Base-by-base conservation (phyloP, 768 basidiomycete species). In the Rhodosporidiobolus sp. region DNA sequence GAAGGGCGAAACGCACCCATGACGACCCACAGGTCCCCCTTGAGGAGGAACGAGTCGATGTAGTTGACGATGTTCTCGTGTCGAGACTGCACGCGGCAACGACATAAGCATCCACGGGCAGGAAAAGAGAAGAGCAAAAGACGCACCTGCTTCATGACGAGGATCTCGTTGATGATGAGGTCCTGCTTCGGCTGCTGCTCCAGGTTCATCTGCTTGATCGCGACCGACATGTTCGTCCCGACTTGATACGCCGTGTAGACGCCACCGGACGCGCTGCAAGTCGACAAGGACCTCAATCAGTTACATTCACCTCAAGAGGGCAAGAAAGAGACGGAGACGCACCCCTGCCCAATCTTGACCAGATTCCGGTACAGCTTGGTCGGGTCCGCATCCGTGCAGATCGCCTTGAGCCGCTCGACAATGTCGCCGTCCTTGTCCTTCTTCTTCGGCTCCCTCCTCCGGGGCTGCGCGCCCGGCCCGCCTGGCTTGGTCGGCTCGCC, bases 181-280 rank as follows among this genome's bases (percentile, higher is more conserved):
- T 98, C 95, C 82, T 98, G 97, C 86, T 98, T 98, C 53, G 96
- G 96, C 79, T 98, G 96, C 83, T 98, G 96, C 82, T 98, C 94
- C 43, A 99, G 86, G 84, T 99, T 96, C 96, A 98, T 99, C 82
- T 98, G 95, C 82, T 99, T 99, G 86, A 99, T 99, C 53, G 96
- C 96, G 46, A 98, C 96, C 19, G 88, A 90, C 45, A 91, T 78
- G 81, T 96, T 95, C 43, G 91, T 93, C 53, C 94, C 94, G 73
- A 95, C 90, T 83, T 98, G 94, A 80, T 96, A 96, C 24, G 95
- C 95, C 20, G 94, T 97, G 82, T 96, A 99, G 4, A 98, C 96
- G 76, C 95, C 95, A 52, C 96, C 95, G 28, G 92, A 95, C 24
- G 96, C 95, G 70, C 93, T 94, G 80, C 14, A 50, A 12, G 9